Evolutionary conservation across 2,329 filamentous ascomycete genomes (phyloP).

Genomic region (Aspergillus cejpii): DNA sequence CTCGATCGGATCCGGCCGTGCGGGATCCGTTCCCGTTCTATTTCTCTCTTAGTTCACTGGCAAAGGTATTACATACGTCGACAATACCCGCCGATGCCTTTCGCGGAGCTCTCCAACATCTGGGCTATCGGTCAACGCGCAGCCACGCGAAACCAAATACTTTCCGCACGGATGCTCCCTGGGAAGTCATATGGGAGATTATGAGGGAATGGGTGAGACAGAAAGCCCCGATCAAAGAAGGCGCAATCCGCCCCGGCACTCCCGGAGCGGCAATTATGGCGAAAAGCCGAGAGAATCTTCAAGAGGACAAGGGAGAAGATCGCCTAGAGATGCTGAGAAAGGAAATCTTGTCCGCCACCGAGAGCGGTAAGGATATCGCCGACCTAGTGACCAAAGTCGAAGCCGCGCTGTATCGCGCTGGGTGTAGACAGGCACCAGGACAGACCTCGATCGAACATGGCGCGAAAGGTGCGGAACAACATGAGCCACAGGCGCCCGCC

Average conservation of each 20-base stretch:
- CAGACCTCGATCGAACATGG: conserved; percentile 1
- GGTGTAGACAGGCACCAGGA: conserved; percentile 19
- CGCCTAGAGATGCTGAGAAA: conserved; percentile 29
- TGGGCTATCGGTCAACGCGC: conserved; percentile 76
- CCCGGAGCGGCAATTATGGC: conserved; percentile 65
- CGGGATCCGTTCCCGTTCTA: conserved; percentile 79
- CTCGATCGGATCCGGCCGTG: conserved; percentile 52
- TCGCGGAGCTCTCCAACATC: conserved; percentile 69
- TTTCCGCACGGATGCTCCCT: conserved; percentile 90
- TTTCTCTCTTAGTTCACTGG: conserved; percentile 66
- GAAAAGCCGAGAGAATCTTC: conserved; percentile 32
- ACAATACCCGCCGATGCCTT: conserved; percentile 74
- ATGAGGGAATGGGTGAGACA: conserved; percentile 89
- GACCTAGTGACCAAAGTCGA: conserved; percentile 41
- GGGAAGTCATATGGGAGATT: conserved; percentile 82
- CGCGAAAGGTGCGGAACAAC: background rate
- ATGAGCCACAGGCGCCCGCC: background rate
- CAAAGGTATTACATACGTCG: conserved; percentile 69
- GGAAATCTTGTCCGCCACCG: conserved; percentile 32
- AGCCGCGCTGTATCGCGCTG: conserved; percentile 39
- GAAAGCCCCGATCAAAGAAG: conserved; percentile 67
- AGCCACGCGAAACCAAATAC: conserved; percentile 86
- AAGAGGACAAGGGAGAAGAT: conserved; percentile 29
- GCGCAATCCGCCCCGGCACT: conserved; percentile 61
- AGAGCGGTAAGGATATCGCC: conserved; percentile 29